These are phyloP conservation scores for Colletotrichum noveboracense DNA, from an alignment of 2,329 filamentous ascomycete species.

Conservation along the genomic window DNA sequence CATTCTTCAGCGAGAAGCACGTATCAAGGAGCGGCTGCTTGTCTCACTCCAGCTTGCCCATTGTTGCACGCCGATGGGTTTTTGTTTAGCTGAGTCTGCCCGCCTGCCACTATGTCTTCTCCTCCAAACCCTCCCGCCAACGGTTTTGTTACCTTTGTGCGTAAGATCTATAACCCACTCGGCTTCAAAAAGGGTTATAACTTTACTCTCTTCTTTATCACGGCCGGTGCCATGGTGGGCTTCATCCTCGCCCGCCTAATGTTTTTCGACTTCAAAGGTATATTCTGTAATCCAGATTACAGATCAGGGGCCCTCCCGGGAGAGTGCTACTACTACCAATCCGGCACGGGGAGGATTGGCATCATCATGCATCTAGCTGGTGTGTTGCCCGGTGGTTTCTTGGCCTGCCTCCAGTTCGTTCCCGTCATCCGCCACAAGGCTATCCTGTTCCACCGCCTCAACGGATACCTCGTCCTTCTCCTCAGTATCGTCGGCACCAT, in stretches of 20 bases:
- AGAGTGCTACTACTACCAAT: constrained; percentile 43
- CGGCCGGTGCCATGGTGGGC: constrained; percentile 48
- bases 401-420: constrained; percentile 54
- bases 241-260: constrained; percentile 54
- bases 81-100: not conserved
- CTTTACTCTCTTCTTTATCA: constrained; percentile 58
- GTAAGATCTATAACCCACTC: constrained; percentile 46
- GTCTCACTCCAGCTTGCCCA: not conserved
- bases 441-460: constrained; percentile 63
- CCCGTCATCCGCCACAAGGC: constrained; percentile 51
- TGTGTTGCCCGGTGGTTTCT: constrained; percentile 49
- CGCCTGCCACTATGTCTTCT: not conserved
- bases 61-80: not conserved
- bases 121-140: constrained; percentile 16
- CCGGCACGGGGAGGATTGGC: constrained; percentile 35
- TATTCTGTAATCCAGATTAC: constrained; percentile 34
- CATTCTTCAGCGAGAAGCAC: constrained; percentile 12
- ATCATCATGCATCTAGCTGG: constrained; percentile 51
- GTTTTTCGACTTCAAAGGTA: constrained; percentile 49
- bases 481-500: constrained; percentile 50
- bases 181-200: constrained; percentile 65
- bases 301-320: constrained; percentile 30
- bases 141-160: constrained; percentile 23
- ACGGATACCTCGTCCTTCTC: constrained; percentile 59
- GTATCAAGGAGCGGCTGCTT: not conserved